Base-by-base conservation (phyloP, 2,329 filamentous ascomycete species). In the Paecilomyces variotii region DNA sequence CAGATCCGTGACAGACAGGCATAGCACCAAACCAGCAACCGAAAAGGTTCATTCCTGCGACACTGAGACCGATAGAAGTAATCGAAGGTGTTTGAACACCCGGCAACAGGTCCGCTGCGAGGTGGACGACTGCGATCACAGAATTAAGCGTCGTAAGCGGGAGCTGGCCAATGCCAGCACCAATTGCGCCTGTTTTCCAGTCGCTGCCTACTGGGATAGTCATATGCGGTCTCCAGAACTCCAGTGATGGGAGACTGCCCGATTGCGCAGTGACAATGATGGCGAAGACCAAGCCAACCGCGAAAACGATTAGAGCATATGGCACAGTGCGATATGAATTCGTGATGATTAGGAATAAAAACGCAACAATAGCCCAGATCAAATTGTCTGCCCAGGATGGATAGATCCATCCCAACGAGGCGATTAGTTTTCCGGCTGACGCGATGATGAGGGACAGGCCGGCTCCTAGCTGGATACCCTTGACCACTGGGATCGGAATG, bases 1-100 rank as follows among this genome's bases (percentile, higher is more conserved):
- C 93, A 0, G 91, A 91, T 4, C 93, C 93, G 70, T 97, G 94
- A 69, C 94, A 97, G 3, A 94, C 86, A 2, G 93, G 94, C 94
- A 97, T 97, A 4, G 88, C 89, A 54, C 92, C 92, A 67, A 96
- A 95, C 89, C 90, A 96, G 67, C 90, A 92, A 14, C 89, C 88
- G 0, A 88, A 72, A 2, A 97, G 77, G 70, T 97, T 97, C 84
- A 96, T 95, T 1, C 80, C 67, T 0, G 87, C 87, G 3, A 97
- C 90, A 57, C 90, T 96, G 60, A 92, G 72, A 1, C 92, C 93
- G 30, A 97, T 80, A 0, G 86, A 80, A 0, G 90, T 93, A 4
- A 91, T 87, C 0, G 84, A 85, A 0, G 91, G 90, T 0, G 86
- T 78, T 0, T 83, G 82, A 2, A 88, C 74, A 1, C 83, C 76